Base-by-base conservation (phyloP, 2,329 filamentous ascomycete genomes). In the Calonectria hawksworthii region DNA sequence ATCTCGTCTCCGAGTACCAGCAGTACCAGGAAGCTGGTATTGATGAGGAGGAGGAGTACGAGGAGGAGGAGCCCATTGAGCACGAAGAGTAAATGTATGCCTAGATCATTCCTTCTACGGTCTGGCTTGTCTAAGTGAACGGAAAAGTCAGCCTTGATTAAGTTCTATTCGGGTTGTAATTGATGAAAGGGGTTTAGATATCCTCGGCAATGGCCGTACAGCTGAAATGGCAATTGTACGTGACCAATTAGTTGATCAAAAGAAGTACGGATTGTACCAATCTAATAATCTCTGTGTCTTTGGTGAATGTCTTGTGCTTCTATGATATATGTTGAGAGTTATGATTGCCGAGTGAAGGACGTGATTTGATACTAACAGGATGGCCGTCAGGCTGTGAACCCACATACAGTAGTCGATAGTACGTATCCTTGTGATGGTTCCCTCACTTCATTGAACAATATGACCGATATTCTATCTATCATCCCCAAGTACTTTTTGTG, bases 1-100 rank as follows among this genome's bases (percentile, higher is more conserved):
- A 99, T 88, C 91, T 99, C 86, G 96, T 99, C 83, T 98, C 95
- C 78, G 96, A 99, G 89, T 99, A 99, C 92, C 96, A 99, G 93
- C 96, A 99, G 89, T 99, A 99, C 93, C 97, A 99, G 93, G 96
- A 99, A 64, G 68, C 68, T 70, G 95, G 95, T 84, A 93, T 98
- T 88, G 98, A 97, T 76, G 97, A 99, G 89, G 96, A 95, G 83
- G 96, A 99, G 89, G 96, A 98, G 90, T 96, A 98, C 86, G 96
- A 98, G 86, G 94, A 94, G 83, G 95, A 97, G 91, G 96, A 98
- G 88, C 91, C 90, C 79, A 93, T 93, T 80, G 94, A 96, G 88
- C 93, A 94, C 87, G 94, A 94, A 85, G 88, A 88, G 83, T 84
- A 83, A 80, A 61, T n/a, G 41, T 34, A 50, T 56, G 38, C 44